Evolutionary conservation across 306 rosid genomes (phyloP).

Genomic region (Prunus dulcis): DNA sequence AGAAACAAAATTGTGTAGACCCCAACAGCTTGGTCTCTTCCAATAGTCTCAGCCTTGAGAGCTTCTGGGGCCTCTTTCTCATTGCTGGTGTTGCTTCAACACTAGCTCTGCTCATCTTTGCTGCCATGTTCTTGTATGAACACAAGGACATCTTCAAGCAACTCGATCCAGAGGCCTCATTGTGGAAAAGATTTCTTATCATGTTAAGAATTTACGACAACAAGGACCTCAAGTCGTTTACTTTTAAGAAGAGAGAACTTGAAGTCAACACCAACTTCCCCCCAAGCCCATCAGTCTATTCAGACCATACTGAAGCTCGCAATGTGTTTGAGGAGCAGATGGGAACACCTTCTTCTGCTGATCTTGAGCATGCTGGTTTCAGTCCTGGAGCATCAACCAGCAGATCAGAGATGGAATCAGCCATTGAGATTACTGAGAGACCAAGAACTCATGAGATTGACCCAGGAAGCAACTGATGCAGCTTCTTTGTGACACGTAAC

Average conservation of each 20-base stretch:
- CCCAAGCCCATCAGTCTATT: constrained; percentile 10
- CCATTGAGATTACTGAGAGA: not conserved
- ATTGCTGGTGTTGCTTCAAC: constrained; percentile 17
- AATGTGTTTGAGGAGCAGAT: not conserved
- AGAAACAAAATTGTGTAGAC: not conserved
- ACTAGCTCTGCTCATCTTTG: constrained; percentile 11
- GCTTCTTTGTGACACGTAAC: not conserved
- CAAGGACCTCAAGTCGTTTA: constrained; percentile 33
- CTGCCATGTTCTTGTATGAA: constrained; percentile 13
- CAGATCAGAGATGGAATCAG: not conserved
- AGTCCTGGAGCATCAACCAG: constrained; percentile 1
- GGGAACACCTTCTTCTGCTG: not conserved
- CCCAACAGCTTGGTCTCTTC: constrained; percentile 5
- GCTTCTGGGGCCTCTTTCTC: constrained; percentile 43
- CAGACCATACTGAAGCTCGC: constrained; percentile 2
- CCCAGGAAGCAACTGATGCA: not conserved
- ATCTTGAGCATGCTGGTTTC: not conserved
- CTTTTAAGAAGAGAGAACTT: constrained; percentile 33
- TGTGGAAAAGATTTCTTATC: constrained; percentile 24
- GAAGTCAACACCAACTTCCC: not conserved
- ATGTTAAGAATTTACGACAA: constrained; percentile 27
- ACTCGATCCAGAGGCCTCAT: constrained; percentile 11
- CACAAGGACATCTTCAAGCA: not conserved
- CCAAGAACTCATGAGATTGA: not conserved
- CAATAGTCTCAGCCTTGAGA: constrained; percentile 26